These are phyloP conservation scores for Camellia oleifera DNA, from an alignment of 179 eudicot genomes.

Conservation along the genomic window DNA sequence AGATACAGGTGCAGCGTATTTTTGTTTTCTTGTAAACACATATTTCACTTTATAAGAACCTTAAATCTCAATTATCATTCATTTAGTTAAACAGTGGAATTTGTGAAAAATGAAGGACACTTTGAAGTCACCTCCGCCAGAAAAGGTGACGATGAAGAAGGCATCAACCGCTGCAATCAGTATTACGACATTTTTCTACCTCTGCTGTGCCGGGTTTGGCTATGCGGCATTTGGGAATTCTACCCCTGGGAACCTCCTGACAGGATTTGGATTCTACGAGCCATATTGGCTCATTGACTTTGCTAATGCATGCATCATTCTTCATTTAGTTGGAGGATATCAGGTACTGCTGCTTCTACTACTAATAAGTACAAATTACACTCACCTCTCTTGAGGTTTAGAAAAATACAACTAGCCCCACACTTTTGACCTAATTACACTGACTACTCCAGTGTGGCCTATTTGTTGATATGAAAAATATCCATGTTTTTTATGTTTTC, in stretches of 20 bases:
- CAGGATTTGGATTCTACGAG: constrained; percentile 80
- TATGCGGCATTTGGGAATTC: constrained; percentile 80
- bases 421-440: no score
- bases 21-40: background rate
- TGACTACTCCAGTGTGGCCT: no score
- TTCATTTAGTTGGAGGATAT: constrained; percentile 77
- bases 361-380: background rate
- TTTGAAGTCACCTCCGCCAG: constrained; percentile 60
- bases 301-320: constrained; percentile 69
- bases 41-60: background rate
- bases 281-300: constrained; percentile 82
- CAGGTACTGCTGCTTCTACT: constrained; percentile 41
- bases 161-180: constrained; percentile 50
- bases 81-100: background rate
- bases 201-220: constrained; percentile 79
- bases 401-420: no score
- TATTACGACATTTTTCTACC: constrained; percentile 66
- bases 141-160: constrained; percentile 60
- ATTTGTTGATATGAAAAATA: no score
- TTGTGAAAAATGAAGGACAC: constrained; percentile 47
- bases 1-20: constrained; percentile 59
- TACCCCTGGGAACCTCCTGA: constrained; percentile 78
- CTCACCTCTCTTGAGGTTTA: no score
- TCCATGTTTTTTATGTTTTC: no score
- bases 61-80: background rate